Evolutionary conservation across 768 basidiomycete genomes (phyloP).

Genomic region (Tulasnella sp.): DNA sequence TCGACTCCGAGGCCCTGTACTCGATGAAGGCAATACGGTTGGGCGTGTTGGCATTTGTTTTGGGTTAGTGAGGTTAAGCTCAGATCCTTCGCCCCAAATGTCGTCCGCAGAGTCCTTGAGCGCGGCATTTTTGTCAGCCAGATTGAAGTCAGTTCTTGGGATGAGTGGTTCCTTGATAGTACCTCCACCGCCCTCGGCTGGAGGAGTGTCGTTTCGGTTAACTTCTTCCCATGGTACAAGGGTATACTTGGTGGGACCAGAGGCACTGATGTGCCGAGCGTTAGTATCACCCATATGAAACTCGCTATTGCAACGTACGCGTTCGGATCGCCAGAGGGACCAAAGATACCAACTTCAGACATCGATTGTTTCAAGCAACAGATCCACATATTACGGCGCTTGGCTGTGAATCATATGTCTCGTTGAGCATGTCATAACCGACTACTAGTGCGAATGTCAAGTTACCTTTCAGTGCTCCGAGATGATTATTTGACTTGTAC

Average conservation of each 20-base stretch:
- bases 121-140: constrained; percentile 57
- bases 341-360: constrained; percentile 68
- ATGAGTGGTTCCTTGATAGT: constrained; percentile 44
- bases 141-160: constrained; percentile 51
- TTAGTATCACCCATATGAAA: not conserved
- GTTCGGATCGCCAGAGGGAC: constrained; percentile 48
- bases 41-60: not conserved
- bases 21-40: constrained; percentile 15
- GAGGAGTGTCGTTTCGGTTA: constrained; percentile 41
- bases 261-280: constrained; percentile 25
- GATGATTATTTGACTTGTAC: constrained; percentile 83
- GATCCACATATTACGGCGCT: constrained; percentile 89
- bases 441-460: constrained; percentile 12
- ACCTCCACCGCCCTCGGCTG: constrained; percentile 40
- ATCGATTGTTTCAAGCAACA: constrained; percentile 79
- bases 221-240: constrained; percentile 73
- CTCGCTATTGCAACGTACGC: constrained; percentile 33
- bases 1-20: not conserved
- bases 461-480: constrained; percentile 73
- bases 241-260: constrained; percentile 64
- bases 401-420: constrained; percentile 48
- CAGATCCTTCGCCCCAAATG: constrained; percentile 43
- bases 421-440: not conserved
- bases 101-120: constrained; percentile 47
- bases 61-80: constrained; percentile 36